These are phyloP conservation scores for Escallonia rubra DNA, from an alignment of 129 eudicot genomes.

Conservation along the genomic window DNA sequence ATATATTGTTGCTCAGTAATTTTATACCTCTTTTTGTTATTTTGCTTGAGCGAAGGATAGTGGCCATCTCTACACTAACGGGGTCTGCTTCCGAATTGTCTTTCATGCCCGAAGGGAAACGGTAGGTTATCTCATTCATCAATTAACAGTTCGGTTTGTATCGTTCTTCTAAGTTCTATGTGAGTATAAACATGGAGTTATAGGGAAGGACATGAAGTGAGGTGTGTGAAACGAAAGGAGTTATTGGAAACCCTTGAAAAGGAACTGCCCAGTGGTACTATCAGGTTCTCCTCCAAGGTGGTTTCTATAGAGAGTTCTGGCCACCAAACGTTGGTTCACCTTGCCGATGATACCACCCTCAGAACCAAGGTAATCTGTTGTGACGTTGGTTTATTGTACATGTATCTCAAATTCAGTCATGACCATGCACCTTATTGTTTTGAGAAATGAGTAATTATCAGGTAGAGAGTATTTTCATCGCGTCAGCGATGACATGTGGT, in stretches of 20 bases:
- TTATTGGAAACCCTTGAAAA: constrained; percentile 25
- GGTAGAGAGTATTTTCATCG: too few relatives aligned
- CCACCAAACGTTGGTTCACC: constrained; percentile 24
- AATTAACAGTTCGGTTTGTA: too few relatives aligned
- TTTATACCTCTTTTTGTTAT: background rate
- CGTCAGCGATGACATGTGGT: too few relatives aligned
- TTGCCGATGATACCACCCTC: constrained; percentile 32
- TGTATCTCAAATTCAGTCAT: too few relatives aligned
- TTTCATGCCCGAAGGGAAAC: background rate
- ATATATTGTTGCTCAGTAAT: too few relatives aligned
- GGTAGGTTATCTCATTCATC: background rate
- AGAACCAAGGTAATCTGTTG: constrained; percentile 29
- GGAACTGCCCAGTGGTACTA: constrained; percentile 32
- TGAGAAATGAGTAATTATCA: too few relatives aligned
- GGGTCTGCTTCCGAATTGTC: constrained; percentile 12
- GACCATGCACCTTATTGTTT: too few relatives aligned
- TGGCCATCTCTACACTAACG: constrained; percentile 1
- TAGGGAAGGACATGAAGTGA: constrained; percentile 34
- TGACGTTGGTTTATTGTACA: too few relatives aligned
- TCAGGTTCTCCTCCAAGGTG: constrained; percentile 36
- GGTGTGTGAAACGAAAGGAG: constrained; percentile 29
- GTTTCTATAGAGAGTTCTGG: constrained; percentile 28
- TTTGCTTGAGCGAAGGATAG: background rate
- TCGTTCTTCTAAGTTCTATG: too few relatives aligned
- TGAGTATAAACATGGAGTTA: background rate